Percentiles rank a stretch among this genome's conserved stretches.
Evolutionary conservation across 2,329 filamentous ascomycete genomes (phyloP).

Genomic region (Verticillium nubilum): DNA sequence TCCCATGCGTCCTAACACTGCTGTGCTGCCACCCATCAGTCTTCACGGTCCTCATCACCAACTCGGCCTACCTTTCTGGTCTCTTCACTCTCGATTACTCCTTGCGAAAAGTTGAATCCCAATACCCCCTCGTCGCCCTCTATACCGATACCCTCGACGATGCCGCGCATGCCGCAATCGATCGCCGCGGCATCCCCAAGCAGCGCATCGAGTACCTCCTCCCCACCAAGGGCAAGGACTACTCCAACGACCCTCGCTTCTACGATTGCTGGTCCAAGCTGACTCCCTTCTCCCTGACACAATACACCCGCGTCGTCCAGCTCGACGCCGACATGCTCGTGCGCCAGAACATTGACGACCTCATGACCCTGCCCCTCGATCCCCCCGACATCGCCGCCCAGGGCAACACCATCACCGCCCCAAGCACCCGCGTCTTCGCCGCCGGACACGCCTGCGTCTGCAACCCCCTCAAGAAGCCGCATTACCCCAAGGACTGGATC

Average conservation of each 20-base stretch:
- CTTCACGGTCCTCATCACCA: slow-evolving; percentile 86
- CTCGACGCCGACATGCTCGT: slow-evolving; percentile 48
- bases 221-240: slow-evolving; percentile 61
- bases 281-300: slow-evolving; percentile 52
- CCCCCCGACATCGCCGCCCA: slow-evolving; percentile 14
- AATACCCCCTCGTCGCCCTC: slow-evolving; percentile 75
- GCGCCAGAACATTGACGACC: slow-evolving; percentile 79
- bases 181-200: slow-evolving; percentile 61
- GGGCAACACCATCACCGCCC: slow-evolving; percentile 10
- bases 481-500: slow-evolving; percentile 71
- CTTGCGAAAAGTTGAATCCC: slow-evolving; percentile 57
- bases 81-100: slow-evolving; percentile 77
- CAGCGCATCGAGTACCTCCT: slow-evolving; percentile 69
- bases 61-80: slow-evolving; percentile 73
- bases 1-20: background rate
- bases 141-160: slow-evolving; percentile 74
- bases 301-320: slow-evolving; percentile 76
- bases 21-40: slow-evolving; percentile 44
- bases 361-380: slow-evolving; percentile 79
- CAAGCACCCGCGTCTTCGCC: slow-evolving; percentile 66
- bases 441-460: slow-evolving; percentile 82
- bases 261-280: slow-evolving; percentile 90
- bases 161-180: slow-evolving; percentile 63
- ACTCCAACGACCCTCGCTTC: slow-evolving; percentile 74
- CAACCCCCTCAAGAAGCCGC: slow-evolving; percentile 71